These are phyloP conservation scores for Rosa chinensis DNA, from an alignment of 306 rosid genomes.

Conservation along the genomic window DNA sequence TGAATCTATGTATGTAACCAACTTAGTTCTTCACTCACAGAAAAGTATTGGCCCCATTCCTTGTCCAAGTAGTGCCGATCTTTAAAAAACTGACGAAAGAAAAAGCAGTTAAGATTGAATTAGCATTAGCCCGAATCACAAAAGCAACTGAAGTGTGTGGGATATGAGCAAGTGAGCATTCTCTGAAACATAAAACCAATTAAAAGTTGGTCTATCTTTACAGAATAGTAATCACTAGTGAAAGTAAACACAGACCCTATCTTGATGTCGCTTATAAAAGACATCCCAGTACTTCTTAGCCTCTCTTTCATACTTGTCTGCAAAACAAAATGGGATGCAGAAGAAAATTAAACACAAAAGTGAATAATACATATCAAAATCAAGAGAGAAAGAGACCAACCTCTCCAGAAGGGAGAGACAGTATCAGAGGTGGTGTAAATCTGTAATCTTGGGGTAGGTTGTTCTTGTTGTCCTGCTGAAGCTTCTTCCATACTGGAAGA, in stretches of 20 bases:
- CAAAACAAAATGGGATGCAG: conserved; percentile 12
- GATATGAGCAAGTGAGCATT: conserved; percentile 14
- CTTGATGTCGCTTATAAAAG: conserved; percentile 86
- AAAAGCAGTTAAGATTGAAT: not conserved
- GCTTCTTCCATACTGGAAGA: conserved; percentile 40
- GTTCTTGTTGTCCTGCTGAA: conserved; percentile 42
- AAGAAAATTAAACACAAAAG: too few relatives aligned
- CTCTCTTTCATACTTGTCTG: conserved; percentile 86
- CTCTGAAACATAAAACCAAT: not conserved
- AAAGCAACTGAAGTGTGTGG: not conserved
- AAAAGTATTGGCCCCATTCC: conserved; percentile 90
- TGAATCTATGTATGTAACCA: not conserved
- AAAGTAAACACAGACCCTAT: conserved; percentile 47
- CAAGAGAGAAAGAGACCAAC: conserved; percentile 31
- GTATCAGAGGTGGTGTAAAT: conserved; percentile 59
- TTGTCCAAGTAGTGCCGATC: conserved; percentile 92
- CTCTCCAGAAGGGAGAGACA: conserved; percentile 84
- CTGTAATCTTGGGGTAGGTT: conserved; percentile 54
- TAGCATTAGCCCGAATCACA: not conserved
- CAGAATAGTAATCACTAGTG: not conserved
- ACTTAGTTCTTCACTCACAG: conserved; percentile 49
- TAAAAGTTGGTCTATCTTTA: not conserved
- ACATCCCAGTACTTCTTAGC: conserved; percentile 95
- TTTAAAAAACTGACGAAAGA: conserved; percentile 66
- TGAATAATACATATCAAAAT: not conserved